Conservation (phyloP, 2,329 filamentous ascomycete genomes). For the Pyrenochaeta sp. region DNA sequence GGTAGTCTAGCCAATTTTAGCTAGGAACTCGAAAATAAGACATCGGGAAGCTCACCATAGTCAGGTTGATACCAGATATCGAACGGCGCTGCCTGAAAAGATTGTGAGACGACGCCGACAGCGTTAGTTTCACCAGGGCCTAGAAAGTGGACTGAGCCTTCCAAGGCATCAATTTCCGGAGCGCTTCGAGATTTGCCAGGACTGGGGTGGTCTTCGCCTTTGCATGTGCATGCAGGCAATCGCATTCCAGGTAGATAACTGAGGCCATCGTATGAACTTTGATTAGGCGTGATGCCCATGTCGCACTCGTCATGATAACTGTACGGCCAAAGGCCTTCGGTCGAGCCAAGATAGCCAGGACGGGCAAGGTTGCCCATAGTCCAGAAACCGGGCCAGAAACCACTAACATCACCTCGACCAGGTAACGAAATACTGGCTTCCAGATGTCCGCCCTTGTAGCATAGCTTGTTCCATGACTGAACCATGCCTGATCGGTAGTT, state of each 20-base stretch:
- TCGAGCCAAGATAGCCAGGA: slow-evolving; percentile 73
- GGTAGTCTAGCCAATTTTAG: slow-evolving; percentile 58
- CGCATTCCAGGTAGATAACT: slow-evolving; percentile 75
- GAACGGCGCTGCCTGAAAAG: slow-evolving; percentile 73
- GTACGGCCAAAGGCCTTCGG: slow-evolving; percentile 78
- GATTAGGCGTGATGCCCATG: slow-evolving; percentile 74
- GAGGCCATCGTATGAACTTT: slow-evolving; percentile 72
- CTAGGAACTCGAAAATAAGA: neutral
- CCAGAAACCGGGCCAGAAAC: slow-evolving; percentile 81
- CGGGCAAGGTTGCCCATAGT: slow-evolving; percentile 77
- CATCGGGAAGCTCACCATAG: slow-evolving; percentile 41
- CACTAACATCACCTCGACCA: slow-evolving; percentile 70
- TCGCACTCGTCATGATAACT: slow-evolving; percentile 75
- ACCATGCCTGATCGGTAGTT: slow-evolving; percentile 77
- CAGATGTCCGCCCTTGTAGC: slow-evolving; percentile 74
- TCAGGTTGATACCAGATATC: slow-evolving; percentile 75
- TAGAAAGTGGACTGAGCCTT: slow-evolving; percentile 68
- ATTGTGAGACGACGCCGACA: slow-evolving; percentile 71
- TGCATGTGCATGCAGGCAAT: slow-evolving; percentile 73
- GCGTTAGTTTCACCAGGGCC: slow-evolving; percentile 59
- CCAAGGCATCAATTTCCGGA: slow-evolving; percentile 76
- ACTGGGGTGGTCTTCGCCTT: slow-evolving; percentile 69
- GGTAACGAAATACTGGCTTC: slow-evolving; percentile 76
- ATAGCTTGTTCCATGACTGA: slow-evolving; percentile 77
- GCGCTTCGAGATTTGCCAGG: slow-evolving; percentile 71